These are phyloP conservation scores for Mycena galopus DNA, from an alignment of 768 basidiomycete species.

Conservation along the genomic window DNA sequence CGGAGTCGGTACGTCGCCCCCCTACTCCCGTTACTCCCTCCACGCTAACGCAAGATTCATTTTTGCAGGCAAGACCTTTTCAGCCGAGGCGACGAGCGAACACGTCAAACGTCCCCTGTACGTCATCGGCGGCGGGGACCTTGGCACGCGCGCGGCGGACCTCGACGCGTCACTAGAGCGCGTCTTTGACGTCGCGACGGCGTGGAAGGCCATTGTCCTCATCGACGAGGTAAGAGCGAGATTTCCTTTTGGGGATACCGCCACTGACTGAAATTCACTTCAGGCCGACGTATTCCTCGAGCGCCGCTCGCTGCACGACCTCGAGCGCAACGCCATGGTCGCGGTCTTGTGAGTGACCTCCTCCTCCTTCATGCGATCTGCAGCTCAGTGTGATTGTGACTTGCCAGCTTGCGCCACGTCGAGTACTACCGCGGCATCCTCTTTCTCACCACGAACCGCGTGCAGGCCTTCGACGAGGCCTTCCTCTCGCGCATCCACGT, in stretches of 20 bases:
- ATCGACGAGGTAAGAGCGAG: slow-evolving; percentile 60
- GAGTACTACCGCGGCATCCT: slow-evolving; percentile 71
- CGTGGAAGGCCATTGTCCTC: slow-evolving; percentile 71
- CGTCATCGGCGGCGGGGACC: slow-evolving; percentile 67
- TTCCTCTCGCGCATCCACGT: slow-evolving; percentile 79
- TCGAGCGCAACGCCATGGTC: slow-evolving; percentile 80
- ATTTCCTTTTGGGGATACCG: neutral
- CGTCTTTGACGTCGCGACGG: slow-evolving; percentile 66
- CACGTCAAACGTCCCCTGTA: slow-evolving; percentile 67
- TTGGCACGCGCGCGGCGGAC: slow-evolving; percentile 59
- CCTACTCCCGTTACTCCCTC: neutral
- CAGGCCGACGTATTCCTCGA: slow-evolving; percentile 81
- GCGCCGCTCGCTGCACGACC: slow-evolving; percentile 72
- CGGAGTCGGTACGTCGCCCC: slow-evolving; percentile 60
- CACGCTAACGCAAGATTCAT: neutral
- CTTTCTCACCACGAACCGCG: slow-evolving; percentile 69
- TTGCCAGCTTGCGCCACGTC: slow-evolving; percentile 64
- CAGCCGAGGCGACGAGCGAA: slow-evolving; percentile 71
- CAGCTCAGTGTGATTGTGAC: slow-evolving; percentile 32
- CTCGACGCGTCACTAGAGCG: slow-evolving; percentile 61
- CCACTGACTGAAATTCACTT: neutral
- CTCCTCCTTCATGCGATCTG: slow-evolving; percentile 27
- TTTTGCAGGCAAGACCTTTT: slow-evolving; percentile 66
- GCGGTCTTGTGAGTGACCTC: slow-evolving; percentile 67
- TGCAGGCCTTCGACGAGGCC: slow-evolving; percentile 74